Conservation (phyloP, 2,329 filamentous ascomycete genomes). For the Microsporum audouinii region DNA sequence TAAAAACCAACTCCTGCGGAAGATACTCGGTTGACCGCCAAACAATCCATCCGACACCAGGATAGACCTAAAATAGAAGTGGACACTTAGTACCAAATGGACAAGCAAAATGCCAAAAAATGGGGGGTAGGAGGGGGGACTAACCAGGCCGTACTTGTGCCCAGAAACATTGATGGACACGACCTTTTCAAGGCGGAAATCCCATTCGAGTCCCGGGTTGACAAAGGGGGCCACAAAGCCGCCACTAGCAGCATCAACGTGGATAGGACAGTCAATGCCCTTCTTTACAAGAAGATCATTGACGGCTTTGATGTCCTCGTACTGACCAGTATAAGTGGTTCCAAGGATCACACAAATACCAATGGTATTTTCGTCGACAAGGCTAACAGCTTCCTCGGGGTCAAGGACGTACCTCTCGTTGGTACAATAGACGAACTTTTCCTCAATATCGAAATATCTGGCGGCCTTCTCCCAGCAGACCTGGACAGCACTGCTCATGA, state of each 20-base stretch:
- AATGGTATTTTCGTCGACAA: slow-evolving; percentile 63
- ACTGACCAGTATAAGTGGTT: slow-evolving; percentile 90
- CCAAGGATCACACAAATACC: slow-evolving; percentile 87
- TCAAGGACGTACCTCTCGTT: slow-evolving; percentile 52
- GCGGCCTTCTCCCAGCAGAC: slow-evolving; percentile 94
- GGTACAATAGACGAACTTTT: slow-evolving; percentile 62
- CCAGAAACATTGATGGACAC: slow-evolving; percentile 91
- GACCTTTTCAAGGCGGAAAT: slow-evolving; percentile 79
- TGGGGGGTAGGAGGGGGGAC: neutral
- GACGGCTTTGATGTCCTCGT: slow-evolving; percentile 85
- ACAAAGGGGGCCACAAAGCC: slow-evolving; percentile 92
- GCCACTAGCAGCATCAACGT: slow-evolving; percentile 85
- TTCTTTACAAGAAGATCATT: slow-evolving; percentile 73
- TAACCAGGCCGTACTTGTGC: slow-evolving; percentile 63
- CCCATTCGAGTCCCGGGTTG: slow-evolving; percentile 72
- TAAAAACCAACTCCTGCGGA: slow-evolving; percentile 89
- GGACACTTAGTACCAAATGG: neutral
- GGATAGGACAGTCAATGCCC: slow-evolving; percentile 70
- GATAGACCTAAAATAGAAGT: slow-evolving; percentile 55
- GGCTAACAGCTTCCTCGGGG: slow-evolving; percentile 48
- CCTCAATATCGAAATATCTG: slow-evolving; percentile 84
- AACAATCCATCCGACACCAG: slow-evolving; percentile 86
- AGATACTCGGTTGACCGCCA: slow-evolving; percentile 77
- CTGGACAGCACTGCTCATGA: slow-evolving; percentile 94
- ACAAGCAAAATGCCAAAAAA: too few relatives aligned